A percentile compares a stretch with the other conserved stretches of the same genome.
Conservation (phyloP, 306 rosid genomes). For the Prunus fruticosa region DNA sequence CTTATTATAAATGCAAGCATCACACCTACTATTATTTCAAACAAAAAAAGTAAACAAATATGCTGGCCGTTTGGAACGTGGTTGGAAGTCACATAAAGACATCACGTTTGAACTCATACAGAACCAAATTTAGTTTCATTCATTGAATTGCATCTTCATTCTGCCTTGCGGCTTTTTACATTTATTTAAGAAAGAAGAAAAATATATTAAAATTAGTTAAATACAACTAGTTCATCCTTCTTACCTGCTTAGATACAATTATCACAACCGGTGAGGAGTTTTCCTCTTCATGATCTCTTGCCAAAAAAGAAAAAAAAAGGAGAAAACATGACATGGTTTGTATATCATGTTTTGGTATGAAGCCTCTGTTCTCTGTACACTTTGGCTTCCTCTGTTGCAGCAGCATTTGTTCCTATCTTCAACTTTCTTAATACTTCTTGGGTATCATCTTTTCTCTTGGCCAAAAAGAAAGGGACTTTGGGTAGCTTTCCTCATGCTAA, state of each 20-base stretch:
- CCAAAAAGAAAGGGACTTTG: constrained; percentile 31
- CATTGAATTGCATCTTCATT: not conserved
- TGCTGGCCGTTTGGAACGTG: not conserved
- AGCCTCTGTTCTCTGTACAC: constrained; percentile 43
- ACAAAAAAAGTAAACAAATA: no score
- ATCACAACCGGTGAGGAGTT: not conserved
- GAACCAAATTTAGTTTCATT: not conserved
- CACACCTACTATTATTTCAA: no score
- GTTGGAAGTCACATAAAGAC: not conserved
- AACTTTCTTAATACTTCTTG: constrained; percentile 22
- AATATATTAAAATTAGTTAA: not conserved
- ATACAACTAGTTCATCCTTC: not conserved
- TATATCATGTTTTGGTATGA: not conserved
- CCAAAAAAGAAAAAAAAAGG: not conserved
- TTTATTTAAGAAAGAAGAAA: not conserved
- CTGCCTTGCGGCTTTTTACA: constrained; percentile 7
- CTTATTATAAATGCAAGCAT: not conserved
- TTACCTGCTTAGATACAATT: not conserved
- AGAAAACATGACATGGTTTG: not conserved
- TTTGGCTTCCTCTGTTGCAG: constrained; percentile 28
- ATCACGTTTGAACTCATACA: not conserved
- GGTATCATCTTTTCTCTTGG: not conserved
- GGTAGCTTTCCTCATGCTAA: not conserved
- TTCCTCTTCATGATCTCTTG: constrained; percentile 7
- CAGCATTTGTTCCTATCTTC: constrained; percentile 1